These are phyloP conservation scores for Trichoderma sp. DNA, from an alignment of 2,329 filamentous ascomycete genomes.

Conservation along the genomic window DNA sequence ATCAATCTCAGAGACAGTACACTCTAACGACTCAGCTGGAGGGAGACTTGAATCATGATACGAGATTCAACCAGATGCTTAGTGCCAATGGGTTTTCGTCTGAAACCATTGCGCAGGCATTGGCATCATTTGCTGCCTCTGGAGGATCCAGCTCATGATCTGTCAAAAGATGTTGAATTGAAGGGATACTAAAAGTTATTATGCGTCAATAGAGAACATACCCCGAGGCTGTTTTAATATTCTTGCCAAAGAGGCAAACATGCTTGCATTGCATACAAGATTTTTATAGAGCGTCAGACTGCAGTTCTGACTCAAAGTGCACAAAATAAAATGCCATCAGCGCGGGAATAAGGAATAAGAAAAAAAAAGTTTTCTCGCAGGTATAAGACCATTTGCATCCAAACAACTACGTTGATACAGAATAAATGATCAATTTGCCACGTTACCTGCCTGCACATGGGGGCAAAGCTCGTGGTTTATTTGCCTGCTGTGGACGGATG, in stretches of 20 bases:
- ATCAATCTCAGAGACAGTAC: conserved; percentile 67
- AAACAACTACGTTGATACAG: background rate
- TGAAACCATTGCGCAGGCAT: conserved; percentile 54
- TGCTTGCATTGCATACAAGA: background rate
- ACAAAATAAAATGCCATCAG: background rate
- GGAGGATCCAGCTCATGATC: conserved; percentile 28
- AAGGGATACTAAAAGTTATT: background rate
- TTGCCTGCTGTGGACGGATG: background rate
- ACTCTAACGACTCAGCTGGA: conserved; percentile 68
- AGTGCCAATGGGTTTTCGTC: conserved; percentile 52
- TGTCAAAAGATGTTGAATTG: background rate
- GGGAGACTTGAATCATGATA: conserved; percentile 45
- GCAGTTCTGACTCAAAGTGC: background rate
- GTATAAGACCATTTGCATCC: too few relatives aligned
- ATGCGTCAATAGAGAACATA: background rate
- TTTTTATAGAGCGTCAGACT: background rate
- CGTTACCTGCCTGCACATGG: background rate
- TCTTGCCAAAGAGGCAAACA: background rate
- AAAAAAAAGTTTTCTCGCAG: too few relatives aligned
- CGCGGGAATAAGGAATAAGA: background rate
- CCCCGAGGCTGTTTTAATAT: conserved; percentile 2
- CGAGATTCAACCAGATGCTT: conserved; percentile 52
- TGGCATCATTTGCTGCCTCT: conserved; percentile 48
- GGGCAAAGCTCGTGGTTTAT: background rate
- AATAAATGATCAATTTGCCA: background rate